Conservation (phyloP, 441 rosid genomes). For the Omphalea diandra region DNA sequence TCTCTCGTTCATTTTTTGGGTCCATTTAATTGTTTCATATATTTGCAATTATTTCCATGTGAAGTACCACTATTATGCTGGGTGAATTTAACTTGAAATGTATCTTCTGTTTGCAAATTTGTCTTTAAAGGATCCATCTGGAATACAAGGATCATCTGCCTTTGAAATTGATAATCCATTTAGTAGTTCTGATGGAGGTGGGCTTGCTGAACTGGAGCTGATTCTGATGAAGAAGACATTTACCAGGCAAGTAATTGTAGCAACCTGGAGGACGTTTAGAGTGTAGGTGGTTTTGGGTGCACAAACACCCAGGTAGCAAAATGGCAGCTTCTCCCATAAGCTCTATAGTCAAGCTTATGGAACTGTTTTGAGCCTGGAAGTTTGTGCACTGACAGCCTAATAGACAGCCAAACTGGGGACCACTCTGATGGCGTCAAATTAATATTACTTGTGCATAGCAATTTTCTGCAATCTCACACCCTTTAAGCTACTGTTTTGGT, state of each 20-base stretch:
- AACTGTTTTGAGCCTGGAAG: background rate
- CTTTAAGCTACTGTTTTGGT: background rate
- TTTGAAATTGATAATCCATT: constrained; percentile 25
- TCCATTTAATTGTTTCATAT: no score
- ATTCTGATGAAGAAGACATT: constrained; percentile 63
- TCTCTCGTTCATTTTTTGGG: no score
- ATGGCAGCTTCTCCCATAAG: no score
- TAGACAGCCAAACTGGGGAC: background rate
- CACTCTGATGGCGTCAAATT: constrained; percentile 2
- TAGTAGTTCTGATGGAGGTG: constrained; percentile 32
- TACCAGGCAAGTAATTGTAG: constrained; percentile 45
- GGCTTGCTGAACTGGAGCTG: constrained; percentile 48
- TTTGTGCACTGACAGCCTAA: no score
- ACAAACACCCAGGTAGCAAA: background rate
- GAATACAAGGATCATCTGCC: constrained; percentile 32
- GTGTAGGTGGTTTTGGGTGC: background rate
- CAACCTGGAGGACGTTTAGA: no score
- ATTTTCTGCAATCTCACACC: background rate
- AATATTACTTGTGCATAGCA: background rate
- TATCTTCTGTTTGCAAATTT: constrained; percentile 27
- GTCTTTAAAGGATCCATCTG: constrained; percentile 33
- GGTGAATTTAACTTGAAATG: constrained; percentile 19
- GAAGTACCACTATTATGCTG: no score
- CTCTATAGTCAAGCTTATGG: background rate
- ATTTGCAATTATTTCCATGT: no score